Evolutionary conservation across 768 basidiomycete genomes (phyloP), one percentile per base, ranked within the genome.

Genomic region (Polyporus arcularius): DNA sequence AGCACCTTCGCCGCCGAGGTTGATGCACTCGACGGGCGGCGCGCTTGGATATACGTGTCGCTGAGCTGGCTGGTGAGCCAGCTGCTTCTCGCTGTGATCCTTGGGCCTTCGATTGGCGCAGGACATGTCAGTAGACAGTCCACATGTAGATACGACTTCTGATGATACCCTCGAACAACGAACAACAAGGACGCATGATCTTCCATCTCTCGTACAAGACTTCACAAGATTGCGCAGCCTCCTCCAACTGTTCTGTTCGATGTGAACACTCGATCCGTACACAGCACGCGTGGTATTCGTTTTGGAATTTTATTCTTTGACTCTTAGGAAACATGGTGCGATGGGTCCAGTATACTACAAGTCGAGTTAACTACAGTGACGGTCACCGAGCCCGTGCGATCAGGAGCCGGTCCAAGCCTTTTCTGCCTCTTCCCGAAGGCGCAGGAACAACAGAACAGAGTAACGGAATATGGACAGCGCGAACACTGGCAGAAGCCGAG

Each of bases 1-100:
- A 94, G 91, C 72, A 98, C 96, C 16, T 96, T 98, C 69, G 89
- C 86, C 1, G 87, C 87, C 9, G 97, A 99, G 71, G 71, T 92
- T 21, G 74, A 79, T 38, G 82, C 82, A 43, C 75, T 95, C 61
- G 73, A 77, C 45, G 71, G 78, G 35, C 71, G 83, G 72, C 85
- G 82, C 68, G 85, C 86, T 31, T 85, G 81, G 76, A 68, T 85
- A 47, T 98, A 98, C 72, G 84, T 82, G 30, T 63, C 80, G 2
- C 68, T 84, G 45, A 96, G 92, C 69, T 89, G 89, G 81, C 71
- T 81, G 18, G 68, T 78, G 21, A 89, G 87, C 14, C 92, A 98
- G 74, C 54, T 86, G 14, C 61, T 93, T 41, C 75, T 94, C 52
- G 71, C 95, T 21, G 73, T 90, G 15, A 85, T 95, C 45, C 73